Evolutionary conservation across 345 rosid genomes (phyloP).

Genomic region (Lenwebbia sp.): DNA sequence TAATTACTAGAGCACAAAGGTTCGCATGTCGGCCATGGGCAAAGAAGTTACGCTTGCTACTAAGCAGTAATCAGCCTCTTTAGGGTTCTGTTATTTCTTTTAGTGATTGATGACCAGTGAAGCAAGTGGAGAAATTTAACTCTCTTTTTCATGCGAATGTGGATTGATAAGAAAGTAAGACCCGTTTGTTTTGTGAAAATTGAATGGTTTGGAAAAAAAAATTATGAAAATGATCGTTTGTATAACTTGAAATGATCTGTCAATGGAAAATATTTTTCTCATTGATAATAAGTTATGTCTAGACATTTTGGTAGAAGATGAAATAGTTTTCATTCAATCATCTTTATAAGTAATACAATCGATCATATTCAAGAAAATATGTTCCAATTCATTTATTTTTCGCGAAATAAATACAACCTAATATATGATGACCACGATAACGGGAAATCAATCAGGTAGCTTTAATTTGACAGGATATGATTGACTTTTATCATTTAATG

Average conservation of each 20-base stretch:
- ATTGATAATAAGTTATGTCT: accelerated
- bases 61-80: not conserved
- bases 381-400: not conserved
- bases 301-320: not conserved
- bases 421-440: not conserved
- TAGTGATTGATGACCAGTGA: not conserved
- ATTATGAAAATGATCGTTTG: accelerated
- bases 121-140: not conserved
- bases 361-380: not conserved
- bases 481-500: not conserved
- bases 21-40: accelerated
- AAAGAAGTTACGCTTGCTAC: not conserved
- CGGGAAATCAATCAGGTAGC: not conserved
- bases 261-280: not conserved
- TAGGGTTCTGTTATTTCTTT: not conserved
- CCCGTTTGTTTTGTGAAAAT: accelerated
- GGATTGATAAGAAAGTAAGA: not conserved
- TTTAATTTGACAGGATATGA: not conserved
- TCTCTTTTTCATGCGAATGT: not conserved
- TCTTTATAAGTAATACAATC: not conserved
- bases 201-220: not conserved
- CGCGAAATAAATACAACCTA: not conserved
- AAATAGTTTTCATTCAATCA: not conserved
- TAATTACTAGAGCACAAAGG: not conserved
- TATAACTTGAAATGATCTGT: not conserved